Evolutionary conservation across 176 grass and related monocot species (phyloP), one percentile per base, ranked within the genome.

Genomic region (Aegilops bicornis): DNA sequence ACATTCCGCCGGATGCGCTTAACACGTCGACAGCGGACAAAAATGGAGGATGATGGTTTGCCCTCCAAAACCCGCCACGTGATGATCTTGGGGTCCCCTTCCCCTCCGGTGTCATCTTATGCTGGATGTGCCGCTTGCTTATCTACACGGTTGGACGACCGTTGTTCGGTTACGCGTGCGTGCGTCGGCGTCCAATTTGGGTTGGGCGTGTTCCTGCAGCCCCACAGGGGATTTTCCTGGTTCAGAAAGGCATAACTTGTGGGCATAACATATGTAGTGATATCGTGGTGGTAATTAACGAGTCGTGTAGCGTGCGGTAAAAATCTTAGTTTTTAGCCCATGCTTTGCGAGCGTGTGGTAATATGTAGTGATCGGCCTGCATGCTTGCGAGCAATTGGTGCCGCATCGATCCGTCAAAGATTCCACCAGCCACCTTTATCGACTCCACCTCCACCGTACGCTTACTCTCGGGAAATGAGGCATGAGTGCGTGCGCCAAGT

Each of bases 1-100:
- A 19, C 1, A 30, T 14, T 48, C 78, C 47, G 83, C 50, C 45
- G 27, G 59, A 3, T 2, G 19, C 11, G 48, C 69, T 86, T 64
- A 76, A 39, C 83, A 36, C 54, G 19, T 58, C 54, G 2, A 8
- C 59, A 89, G 37, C 14, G 4, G 83, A 89, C 48, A 47, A 58
- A 85, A 81, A 76, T 22, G 11, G 69, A 29, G 10, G 37, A 43
- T 65, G 25, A 10, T 77, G 31, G 27, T 27, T 27, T 27, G 27
- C 27, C 27, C 27, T 27, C 27, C 27, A 27, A 27, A 60, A 76
- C 2, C 76, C 58, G 10, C 76, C 85, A 87, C 81, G 76, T 36
- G 27, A 68, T 87, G 30, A 75, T 50, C 11, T 79, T 42, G 63
- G 50, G 48, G 88, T 62, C 83, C 0, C 50, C 86, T 82, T 77